Evolutionary conservation across 106 monocot genomes (phyloP).

Genomic region (Alisma plantagoaquatica): DNA sequence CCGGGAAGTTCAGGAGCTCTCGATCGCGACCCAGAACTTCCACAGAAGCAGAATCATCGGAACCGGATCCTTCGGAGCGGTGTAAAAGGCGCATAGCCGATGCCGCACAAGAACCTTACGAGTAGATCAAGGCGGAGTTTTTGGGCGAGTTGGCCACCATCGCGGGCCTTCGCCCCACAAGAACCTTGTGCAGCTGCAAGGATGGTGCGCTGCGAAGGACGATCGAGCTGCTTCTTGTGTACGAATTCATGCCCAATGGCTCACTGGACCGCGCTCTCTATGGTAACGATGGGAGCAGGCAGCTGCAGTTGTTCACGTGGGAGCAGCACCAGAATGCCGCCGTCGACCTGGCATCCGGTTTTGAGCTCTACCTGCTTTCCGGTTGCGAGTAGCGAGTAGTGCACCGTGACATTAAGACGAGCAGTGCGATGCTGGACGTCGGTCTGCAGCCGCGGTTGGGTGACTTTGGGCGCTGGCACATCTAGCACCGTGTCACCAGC

Average conservation of each 20-base stretch:
- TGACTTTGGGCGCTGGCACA: slow-evolving; percentile 66
- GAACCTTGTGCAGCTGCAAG: slow-evolving; percentile 67
- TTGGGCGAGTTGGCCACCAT: slow-evolving; percentile 48
- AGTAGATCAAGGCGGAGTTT: slow-evolving; percentile 69
- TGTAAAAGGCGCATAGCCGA: slow-evolving; percentile 40
- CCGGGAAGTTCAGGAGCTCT: slow-evolving; percentile 61
- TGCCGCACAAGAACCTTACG: slow-evolving; percentile 34
- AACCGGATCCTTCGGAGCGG: slow-evolving; percentile 57
- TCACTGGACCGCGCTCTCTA: slow-evolving; percentile 58
- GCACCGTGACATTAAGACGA: slow-evolving; percentile 70
- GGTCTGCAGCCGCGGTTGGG: slow-evolving; percentile 57
- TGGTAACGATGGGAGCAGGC: background rate
- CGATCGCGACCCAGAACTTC: slow-evolving; percentile 45
- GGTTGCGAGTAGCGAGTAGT: slow-evolving; percentile 72
- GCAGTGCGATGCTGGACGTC: slow-evolving; percentile 68
- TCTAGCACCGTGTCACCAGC: slow-evolving; percentile 50
- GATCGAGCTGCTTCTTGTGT: slow-evolving; percentile 53
- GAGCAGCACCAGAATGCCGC: slow-evolving; percentile 30
- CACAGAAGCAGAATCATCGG: slow-evolving; percentile 43
- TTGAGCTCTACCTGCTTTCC: slow-evolving; percentile 57
- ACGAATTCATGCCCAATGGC: slow-evolving; percentile 87
- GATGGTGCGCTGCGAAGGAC: slow-evolving; percentile 62
- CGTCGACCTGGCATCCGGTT: slow-evolving; percentile 37
- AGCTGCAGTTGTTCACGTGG: slow-evolving; percentile 21
- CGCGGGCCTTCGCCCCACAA: slow-evolving; percentile 47